These are phyloP conservation scores for Vigna reflexopilosa DNA, from an alignment of 306 rosid species.

Conservation along the genomic window DNA sequence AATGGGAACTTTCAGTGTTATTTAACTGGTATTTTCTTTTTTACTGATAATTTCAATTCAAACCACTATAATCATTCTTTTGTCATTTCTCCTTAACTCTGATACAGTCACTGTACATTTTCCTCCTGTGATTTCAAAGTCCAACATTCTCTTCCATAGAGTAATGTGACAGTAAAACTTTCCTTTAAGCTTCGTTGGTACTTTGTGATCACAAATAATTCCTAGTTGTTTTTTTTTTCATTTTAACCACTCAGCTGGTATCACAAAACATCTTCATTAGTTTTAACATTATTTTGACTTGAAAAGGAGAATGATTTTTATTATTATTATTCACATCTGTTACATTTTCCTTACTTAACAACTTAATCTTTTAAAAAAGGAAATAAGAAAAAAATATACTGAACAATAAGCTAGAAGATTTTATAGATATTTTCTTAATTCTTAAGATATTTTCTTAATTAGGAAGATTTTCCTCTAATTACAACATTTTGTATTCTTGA, in stretches of 20 bases:
- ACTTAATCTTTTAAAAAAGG: too few relatives aligned
- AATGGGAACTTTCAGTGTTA: slow-evolving; percentile 48
- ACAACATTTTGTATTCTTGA: neutral
- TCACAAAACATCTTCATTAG: neutral
- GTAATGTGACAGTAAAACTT: neutral
- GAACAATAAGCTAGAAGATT: too few relatives aligned
- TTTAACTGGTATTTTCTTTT: slow-evolving; percentile 51
- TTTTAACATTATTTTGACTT: neutral
- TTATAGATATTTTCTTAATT: too few relatives aligned
- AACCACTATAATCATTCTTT: neutral
- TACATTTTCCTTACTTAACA: too few relatives aligned
- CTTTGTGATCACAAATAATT: neutral
- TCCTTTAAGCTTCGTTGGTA: neutral
- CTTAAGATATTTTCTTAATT: too few relatives aligned
- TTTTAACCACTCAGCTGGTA: neutral
- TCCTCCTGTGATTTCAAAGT: too few relatives aligned
- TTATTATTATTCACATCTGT: too few relatives aligned
- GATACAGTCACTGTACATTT: too few relatives aligned
- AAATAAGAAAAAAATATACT: too few relatives aligned
- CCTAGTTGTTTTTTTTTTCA: neutral
- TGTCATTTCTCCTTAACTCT: neutral
- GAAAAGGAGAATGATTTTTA: too few relatives aligned
- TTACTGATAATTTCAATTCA: slow-evolving; percentile 12
- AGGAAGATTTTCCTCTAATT: too few relatives aligned
- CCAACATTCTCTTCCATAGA: too few relatives aligned